phyloP scores from a whole-genome alignment of 2,329 filamentous ascomycete species.

The Pseudogymnoascus sp. region DNA sequence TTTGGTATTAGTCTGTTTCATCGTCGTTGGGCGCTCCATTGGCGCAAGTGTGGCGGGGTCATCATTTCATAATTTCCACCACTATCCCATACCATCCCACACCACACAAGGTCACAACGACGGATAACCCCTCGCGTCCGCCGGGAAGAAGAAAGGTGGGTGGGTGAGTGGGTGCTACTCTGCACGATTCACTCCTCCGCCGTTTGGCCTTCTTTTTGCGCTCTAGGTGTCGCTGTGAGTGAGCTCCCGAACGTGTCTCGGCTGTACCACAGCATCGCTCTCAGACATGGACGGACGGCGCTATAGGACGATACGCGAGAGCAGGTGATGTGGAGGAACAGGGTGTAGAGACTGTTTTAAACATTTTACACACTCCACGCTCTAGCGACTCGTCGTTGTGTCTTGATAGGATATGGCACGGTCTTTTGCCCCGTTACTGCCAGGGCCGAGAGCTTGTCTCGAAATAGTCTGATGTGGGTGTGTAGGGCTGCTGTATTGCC shows the following conservation, averaged over 20 bases:
- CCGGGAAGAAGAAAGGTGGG: not conserved
- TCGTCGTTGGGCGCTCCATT: not conserved
- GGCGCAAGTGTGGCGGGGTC: not conserved
- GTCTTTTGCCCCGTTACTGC: not conserved
- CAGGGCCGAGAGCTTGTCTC: not conserved
- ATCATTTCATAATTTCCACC: not conserved
- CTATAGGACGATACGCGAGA: not conserved
- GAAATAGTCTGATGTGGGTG: not conserved
- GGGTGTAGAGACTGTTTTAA: not conserved
- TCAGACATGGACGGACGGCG: not conserved
- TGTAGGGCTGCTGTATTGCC: not conserved
- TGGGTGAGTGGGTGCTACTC: not conserved
- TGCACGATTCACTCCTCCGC: not conserved
- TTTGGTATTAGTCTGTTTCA: conserved; percentile 2
- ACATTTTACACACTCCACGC: not conserved
- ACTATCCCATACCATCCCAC: not conserved
- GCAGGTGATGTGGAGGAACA: not conserved
- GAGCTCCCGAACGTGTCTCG: not conserved
- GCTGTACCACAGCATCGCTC: not conserved
- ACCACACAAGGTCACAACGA: not conserved
- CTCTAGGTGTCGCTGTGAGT: not conserved
- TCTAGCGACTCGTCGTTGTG: not conserved
- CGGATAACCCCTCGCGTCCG: not conserved
- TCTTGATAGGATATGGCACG: not conserved
- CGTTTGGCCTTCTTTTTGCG: not conserved